Percentiles rank a stretch among this genome's conserved stretches.
Conservation (phyloP, 495 filamentous ascomycete species). For the Tuber melanosporum region DNA sequence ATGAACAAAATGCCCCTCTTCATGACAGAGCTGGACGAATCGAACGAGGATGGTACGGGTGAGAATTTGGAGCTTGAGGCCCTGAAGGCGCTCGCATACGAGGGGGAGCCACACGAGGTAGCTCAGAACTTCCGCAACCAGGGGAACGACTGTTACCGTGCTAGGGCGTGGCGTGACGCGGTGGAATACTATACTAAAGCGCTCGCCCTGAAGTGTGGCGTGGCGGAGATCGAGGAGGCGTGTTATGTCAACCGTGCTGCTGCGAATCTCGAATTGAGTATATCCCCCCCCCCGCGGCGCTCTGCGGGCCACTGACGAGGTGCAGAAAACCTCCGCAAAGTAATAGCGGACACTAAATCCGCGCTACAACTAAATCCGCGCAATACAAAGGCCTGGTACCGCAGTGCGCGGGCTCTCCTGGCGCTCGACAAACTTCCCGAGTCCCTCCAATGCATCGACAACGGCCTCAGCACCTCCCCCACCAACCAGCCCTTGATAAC, state of each 20-base stretch:
- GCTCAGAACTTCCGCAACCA: conserved; percentile 38
- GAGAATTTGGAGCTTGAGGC: conserved; percentile 77
- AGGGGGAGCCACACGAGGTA: conserved; percentile 72
- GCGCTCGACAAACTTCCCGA: conserved; percentile 65
- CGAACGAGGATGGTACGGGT: conserved; percentile 51
- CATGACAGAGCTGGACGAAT: conserved; percentile 83
- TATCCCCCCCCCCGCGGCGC: conserved; percentile 8
- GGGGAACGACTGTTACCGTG: conserved; percentile 74
- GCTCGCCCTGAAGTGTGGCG: conserved; percentile 45
- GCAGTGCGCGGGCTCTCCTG: conserved; percentile 67
- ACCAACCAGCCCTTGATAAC: conserved; percentile 44
- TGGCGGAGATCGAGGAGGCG: conserved; percentile 45
- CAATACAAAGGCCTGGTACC: conserved; percentile 86
- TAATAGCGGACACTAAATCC: conserved; percentile 72
- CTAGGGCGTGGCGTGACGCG: conserved; percentile 70
- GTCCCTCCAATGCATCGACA: conserved; percentile 65
- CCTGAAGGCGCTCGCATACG: conserved; percentile 80
- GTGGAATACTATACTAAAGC: conserved; percentile 87
- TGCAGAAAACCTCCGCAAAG: conserved; percentile 58
- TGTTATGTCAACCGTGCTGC: conserved; percentile 80
- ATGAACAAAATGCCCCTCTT: conserved; percentile 61
- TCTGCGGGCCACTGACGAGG: neutral
- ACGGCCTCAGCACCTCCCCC: conserved; percentile 64
- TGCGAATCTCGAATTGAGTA: conserved; percentile 72
- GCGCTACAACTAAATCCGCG: conserved; percentile 66